phyloP scores from a whole-genome alignment of 2,329 filamentous ascomycete genomes.

The Fusarium coffeatum region DNA sequence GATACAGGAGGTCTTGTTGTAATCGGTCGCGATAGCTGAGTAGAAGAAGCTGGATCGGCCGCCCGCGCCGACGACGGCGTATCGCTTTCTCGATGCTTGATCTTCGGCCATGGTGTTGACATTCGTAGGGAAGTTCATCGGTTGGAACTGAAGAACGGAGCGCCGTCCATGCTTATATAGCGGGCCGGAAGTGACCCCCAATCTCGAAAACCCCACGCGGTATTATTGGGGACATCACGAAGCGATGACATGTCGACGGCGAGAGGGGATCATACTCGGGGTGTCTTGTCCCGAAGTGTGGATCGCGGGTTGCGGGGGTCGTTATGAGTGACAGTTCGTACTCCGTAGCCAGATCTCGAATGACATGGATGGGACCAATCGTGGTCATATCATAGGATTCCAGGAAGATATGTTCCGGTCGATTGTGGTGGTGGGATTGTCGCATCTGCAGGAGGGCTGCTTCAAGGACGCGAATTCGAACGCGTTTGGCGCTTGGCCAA shows the following conservation, averaged over 20 bases:
- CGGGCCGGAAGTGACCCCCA: neutral
- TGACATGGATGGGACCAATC: neutral
- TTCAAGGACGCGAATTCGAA: neutral
- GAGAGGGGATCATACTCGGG: conserved; percentile 19
- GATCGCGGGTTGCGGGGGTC: conserved; percentile 17
- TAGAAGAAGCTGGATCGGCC: conserved; percentile 72
- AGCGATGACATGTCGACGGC: neutral
- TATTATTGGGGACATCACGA: conserved; percentile 8
- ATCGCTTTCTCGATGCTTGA: conserved; percentile 53
- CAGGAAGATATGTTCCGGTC: neutral
- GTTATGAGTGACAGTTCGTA: neutral
- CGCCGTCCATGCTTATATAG: neutral
- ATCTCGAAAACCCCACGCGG: neutral
- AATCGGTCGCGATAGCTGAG: conserved; percentile 66
- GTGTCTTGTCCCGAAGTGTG: conserved; percentile 32
- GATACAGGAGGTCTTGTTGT: conserved; percentile 61
- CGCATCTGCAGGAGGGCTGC: neutral
- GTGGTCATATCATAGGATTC: neutral
- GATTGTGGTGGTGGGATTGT: neutral
- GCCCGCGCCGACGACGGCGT: conserved; percentile 69
- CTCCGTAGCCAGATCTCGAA: neutral
- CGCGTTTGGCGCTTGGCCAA: neutral
- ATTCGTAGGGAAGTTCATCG: neutral
- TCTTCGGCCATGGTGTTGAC: conserved; percentile 18
- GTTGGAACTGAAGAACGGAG: neutral